Evolutionary conservation across 352 stramenopile species (phyloP), one percentile per base, ranked within the genome.

Genomic region (Sclerospora graminicola): DNA sequence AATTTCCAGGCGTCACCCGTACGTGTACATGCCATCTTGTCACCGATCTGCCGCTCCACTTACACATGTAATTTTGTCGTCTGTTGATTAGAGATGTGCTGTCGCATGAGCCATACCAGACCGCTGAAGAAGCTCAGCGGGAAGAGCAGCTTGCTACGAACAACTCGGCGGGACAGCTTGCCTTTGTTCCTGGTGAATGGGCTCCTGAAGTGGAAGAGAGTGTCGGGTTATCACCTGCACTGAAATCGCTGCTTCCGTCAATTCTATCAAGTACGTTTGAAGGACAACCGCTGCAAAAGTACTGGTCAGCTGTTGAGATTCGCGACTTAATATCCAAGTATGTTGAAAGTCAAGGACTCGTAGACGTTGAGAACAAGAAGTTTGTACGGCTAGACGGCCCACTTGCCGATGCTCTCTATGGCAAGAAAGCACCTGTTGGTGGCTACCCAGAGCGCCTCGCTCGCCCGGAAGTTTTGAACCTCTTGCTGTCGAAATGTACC

Each of bases 361-460:
- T 84, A 2, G 73, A 89, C 16, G 14, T 48, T 26, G 46, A 38
- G 6, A 73, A 92, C 51, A 76, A 81, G 26, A 83, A 84, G 43
- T 85, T 75, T 35, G 66, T 89, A 21, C 60, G 58, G 10, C 48
- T 92, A 6, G 72, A 92, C 24, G 71, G 54, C 5, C 47, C 58
- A 2, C 54, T 92, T 7, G 89, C 72, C 0, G 80, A 92, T 45
- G 74, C 74, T 0, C 44, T 92, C 8, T 92, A 74, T 34, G 68
- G 73, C 18, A 85, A 84, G 51, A 83, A 89, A 45, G 40, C 45
- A 8, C 76, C 70, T 28, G 40, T 51, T 0, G 66, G 69, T 28
- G 76, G 71, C 10, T 90, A 90, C 29, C 72, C 72, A 0, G 54
- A 79, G 1, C 67, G 68, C 4, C 55, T 90, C 37, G 23, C 68